Percentiles rank a stretch among this genome's conserved stretches.
Evolutionary conservation across 352 stramenopile genomes (phyloP).

Genomic region (Phytophthora fragariaefolia): DNA sequence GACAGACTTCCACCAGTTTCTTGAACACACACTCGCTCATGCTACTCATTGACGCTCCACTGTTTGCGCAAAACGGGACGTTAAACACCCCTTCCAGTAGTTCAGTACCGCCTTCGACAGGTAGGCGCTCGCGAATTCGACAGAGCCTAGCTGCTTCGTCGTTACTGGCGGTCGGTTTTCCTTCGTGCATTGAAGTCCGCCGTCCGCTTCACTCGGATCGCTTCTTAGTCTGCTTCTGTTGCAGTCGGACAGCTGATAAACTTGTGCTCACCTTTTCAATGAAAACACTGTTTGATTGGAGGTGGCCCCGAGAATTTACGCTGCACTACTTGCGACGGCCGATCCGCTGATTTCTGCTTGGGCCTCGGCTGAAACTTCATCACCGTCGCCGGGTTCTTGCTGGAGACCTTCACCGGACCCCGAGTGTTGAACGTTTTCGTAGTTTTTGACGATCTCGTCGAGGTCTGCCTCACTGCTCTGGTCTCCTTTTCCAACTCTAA

Average conservation of each 20-base stretch:
- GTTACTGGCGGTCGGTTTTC: background rate
- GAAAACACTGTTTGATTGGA: slow-evolving; percentile 13
- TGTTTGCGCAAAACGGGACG: slow-evolving; percentile 17
- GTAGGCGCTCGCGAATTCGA: background rate
- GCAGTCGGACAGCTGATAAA: slow-evolving; percentile 15
- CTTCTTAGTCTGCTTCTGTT: slow-evolving; percentile 4
- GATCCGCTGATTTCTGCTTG: background rate
- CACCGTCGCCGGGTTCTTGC: background rate
- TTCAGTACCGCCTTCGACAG: background rate
- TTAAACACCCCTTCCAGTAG: slow-evolving; percentile 11
- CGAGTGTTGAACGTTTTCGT: background rate
- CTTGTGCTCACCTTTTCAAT: slow-evolving; percentile 17
- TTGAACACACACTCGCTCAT: slow-evolving; percentile 12
- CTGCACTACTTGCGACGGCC: background rate
- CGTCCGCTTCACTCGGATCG: slow-evolving; percentile 10
- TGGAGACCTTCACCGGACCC: background rate
- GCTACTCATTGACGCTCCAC: slow-evolving; percentile 10
- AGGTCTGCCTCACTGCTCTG: slow-evolving; percentile 4
- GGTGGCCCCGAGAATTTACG: slow-evolving; percentile 3
- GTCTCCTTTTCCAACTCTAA: background rate
- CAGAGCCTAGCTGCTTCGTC: slow-evolving; percentile 4
- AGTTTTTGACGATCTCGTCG: too few species aligned
- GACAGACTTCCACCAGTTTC: background rate
- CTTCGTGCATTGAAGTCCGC: slow-evolving; percentile 6
- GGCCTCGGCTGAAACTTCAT: slow-evolving; percentile 5